Conservation (phyloP, 768 basidiomycete genomes). For the Glaciozyma martinii region DNA sequence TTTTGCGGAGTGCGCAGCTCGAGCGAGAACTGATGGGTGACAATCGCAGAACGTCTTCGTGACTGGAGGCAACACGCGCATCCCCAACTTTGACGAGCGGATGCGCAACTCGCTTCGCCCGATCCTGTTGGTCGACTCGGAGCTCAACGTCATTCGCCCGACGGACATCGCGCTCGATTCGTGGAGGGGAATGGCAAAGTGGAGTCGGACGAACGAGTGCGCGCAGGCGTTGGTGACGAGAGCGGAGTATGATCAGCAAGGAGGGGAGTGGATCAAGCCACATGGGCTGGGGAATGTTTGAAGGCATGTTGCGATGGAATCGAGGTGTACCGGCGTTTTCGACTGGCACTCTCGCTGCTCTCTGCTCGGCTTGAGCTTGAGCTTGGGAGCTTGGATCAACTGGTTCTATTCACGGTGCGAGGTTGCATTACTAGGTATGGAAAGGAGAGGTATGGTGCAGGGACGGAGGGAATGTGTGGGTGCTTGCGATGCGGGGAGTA, state of each 20-base stretch:
- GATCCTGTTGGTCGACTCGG: conserved; percentile 72
- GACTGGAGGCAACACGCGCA: conserved; percentile 68
- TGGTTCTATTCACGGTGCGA: no score
- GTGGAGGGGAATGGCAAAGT: conserved; percentile 85
- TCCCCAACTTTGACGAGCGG: conserved; percentile 60
- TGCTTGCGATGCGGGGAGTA: no score
- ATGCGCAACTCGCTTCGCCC: conserved; percentile 69
- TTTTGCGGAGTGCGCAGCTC: neutral
- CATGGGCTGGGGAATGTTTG: conserved; percentile 78
- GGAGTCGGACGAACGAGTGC: conserved; percentile 49
- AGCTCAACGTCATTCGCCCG: conserved; percentile 50
- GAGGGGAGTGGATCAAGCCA: conserved; percentile 71
- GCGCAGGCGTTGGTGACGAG: conserved; percentile 53
- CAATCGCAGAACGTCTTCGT: conserved; percentile 69
- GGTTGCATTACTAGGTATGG: no score
- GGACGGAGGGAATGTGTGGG: no score
- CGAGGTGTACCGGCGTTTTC: no score
- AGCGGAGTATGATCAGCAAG: conserved; percentile 82
- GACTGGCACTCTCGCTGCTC: no score
- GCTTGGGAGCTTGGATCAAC: no score
- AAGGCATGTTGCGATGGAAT: neutral
- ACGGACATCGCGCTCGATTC: conserved; percentile 62
- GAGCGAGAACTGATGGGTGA: neutral
- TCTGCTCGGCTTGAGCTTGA: no score
- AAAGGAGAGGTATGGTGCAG: no score